Evolutionary conservation across 129 eudicot species (phyloP).

Genomic region (Gnaphalium uliginosum): DNA sequence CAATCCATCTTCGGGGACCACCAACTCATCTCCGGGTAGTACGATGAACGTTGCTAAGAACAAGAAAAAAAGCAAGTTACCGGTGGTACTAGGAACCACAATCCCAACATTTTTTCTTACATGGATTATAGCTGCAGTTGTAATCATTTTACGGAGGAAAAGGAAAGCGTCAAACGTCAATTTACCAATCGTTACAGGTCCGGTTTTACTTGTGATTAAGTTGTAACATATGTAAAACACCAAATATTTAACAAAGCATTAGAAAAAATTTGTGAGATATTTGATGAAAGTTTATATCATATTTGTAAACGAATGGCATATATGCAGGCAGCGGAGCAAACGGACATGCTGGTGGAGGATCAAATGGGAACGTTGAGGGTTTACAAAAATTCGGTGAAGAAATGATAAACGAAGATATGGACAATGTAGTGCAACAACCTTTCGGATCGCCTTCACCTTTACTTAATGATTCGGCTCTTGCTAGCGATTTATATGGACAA

Average conservation of each 20-base stretch:
- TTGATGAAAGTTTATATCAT: neutral
- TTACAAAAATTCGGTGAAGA: constrained; percentile 11
- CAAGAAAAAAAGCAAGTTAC: constrained; percentile 36
- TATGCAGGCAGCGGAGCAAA: constrained; percentile 4
- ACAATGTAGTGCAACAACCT: constrained; percentile 21
- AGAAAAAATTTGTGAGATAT: too few species aligned
- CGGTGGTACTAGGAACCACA: constrained; percentile 41
- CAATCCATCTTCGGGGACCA: constrained; percentile 8
- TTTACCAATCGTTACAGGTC: constrained; percentile 32
- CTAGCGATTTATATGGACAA: constrained; percentile 20
- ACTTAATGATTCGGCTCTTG: constrained; percentile 22
- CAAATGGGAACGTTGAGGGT: constrained; percentile 21
- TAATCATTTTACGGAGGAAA: constrained; percentile 33
- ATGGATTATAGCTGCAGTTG: constrained; percentile 37
- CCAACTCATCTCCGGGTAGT: constrained; percentile 14
- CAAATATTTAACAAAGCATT: neutral
- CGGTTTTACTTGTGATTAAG: constrained; percentile 6
- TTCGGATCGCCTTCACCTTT: constrained; percentile 36
- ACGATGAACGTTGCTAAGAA: neutral
- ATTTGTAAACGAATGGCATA: neutral
- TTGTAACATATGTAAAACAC: too few species aligned
- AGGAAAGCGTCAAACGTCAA: constrained; percentile 21
- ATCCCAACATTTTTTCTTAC: constrained; percentile 40
- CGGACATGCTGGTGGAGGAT: neutral
- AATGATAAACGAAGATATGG: constrained; percentile 15